Percentiles rank a stretch among this genome's conserved stretches.
phyloP scores from a whole-genome alignment of 2,329 filamentous ascomycete species.

The Epichloe elymi region DNA sequence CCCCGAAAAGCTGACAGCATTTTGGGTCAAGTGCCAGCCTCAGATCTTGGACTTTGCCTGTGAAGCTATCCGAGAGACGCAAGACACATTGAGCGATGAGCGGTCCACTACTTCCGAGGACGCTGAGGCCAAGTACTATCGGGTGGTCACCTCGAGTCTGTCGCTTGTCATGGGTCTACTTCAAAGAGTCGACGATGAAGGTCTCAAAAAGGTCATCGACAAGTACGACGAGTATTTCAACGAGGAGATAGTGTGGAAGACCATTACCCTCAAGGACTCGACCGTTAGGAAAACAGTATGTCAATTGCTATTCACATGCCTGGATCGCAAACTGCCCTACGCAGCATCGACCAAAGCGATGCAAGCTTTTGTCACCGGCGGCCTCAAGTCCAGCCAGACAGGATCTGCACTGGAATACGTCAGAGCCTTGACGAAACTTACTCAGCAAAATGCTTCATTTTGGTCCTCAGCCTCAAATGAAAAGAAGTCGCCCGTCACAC shows the following conservation, averaged over 20 bases:
- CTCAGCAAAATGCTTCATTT: slow-evolving; percentile 48
- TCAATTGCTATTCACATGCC: slow-evolving; percentile 35
- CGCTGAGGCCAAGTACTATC: slow-evolving; percentile 69
- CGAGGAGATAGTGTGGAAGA: slow-evolving; percentile 53
- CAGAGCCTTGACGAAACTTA: slow-evolving; percentile 52
- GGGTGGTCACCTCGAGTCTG: slow-evolving; percentile 50
- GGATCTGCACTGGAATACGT: slow-evolving; percentile 64
- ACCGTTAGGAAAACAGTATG: slow-evolving; percentile 37
- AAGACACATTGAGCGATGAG: slow-evolving; percentile 77
- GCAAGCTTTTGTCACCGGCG: slow-evolving; percentile 55
- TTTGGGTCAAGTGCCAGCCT: slow-evolving; percentile 71
- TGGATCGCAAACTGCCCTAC: slow-evolving; percentile 35
- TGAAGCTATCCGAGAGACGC: slow-evolving; percentile 67
- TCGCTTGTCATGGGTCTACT: slow-evolving; percentile 42
- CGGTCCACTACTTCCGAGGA: slow-evolving; percentile 75
- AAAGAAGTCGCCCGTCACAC: slow-evolving; percentile 39
- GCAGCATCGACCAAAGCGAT: slow-evolving; percentile 37
- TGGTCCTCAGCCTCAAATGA: slow-evolving; percentile 49
- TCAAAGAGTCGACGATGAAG: slow-evolving; percentile 28
- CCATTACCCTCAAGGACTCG: slow-evolving; percentile 49
- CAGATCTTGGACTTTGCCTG: slow-evolving; percentile 73
- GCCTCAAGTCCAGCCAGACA: slow-evolving; percentile 56
- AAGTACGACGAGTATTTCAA: slow-evolving; percentile 55
- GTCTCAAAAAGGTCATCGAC: slow-evolving; percentile 45
- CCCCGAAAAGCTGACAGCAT: slow-evolving; percentile 58